Evolutionary conservation across 345 rosid genomes (phyloP).

Genomic region (Hibiscus trionum): DNA sequence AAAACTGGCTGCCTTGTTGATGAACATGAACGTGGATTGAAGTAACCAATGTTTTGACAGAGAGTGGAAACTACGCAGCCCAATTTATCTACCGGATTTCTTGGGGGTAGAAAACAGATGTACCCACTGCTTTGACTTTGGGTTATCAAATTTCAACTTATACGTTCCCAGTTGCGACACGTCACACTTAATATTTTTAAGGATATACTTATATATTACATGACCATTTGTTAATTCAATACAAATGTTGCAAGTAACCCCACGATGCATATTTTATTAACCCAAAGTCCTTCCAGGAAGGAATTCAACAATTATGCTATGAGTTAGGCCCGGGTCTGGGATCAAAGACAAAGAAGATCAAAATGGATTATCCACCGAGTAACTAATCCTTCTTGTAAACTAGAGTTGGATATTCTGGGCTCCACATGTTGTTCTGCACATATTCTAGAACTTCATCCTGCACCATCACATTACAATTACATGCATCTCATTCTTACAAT

Average conservation of each 20-base stretch:
- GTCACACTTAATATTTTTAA: neutral
- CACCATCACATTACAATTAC: constrained; percentile 1
- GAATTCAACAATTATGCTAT: neutral
- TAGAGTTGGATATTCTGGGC: constrained; percentile 73
- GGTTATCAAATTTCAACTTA: neutral
- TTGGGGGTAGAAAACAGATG: neutral
- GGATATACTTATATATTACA: neutral
- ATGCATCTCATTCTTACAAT: neutral
- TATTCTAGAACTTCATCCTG: constrained; percentile 65
- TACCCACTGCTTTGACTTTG: neutral
- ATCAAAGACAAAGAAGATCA: neutral
- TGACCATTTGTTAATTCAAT: too few relatives aligned
- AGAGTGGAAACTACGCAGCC: neutral
- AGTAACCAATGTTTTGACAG: neutral
- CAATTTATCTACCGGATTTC: neutral
- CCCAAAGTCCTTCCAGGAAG: neutral
- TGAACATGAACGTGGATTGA: neutral
- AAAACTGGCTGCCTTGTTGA: neutral
- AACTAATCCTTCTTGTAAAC: constrained; percentile 47
- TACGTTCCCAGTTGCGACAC: neutral
- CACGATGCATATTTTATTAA: neutral
- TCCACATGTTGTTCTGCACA: constrained; percentile 88
- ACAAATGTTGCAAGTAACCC: neutral
- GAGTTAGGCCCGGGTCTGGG: neutral
- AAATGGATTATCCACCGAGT: neutral